Percentiles rank a stretch among this genome's conserved stretches.
phyloP scores from a whole-genome alignment of 179 eudicot genomes.

The Heliamphora ciliata region DNA sequence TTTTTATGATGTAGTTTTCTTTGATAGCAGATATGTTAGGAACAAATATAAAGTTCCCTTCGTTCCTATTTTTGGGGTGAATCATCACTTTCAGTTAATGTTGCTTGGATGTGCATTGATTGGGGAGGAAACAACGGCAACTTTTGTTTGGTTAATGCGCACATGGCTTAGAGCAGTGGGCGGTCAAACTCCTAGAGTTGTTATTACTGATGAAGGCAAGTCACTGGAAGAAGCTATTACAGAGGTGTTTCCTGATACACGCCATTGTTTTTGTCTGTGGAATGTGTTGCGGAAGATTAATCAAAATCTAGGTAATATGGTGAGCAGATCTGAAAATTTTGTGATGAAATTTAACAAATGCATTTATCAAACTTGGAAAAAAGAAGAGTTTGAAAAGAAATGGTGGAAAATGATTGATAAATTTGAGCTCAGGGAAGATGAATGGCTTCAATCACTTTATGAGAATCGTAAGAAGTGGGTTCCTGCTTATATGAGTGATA shows the following conservation, averaged over 20 bases:
- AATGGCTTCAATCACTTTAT: constrained; percentile 34
- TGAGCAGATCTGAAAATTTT: constrained; percentile 24
- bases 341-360: constrained; percentile 30
- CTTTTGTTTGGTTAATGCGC: constrained; percentile 38
- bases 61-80: constrained; percentile 24
- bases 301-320: constrained; percentile 24
- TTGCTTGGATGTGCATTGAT: constrained; percentile 29
- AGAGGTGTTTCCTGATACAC: constrained; percentile 27
- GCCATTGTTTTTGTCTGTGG: constrained; percentile 36
- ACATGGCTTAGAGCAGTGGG: constrained; percentile 45
- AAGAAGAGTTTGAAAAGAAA: constrained; percentile 30
- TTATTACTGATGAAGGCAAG: constrained; percentile 33
- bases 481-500: constrained; percentile 31
- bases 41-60: constrained; percentile 22
- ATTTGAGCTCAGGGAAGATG: constrained; percentile 30
- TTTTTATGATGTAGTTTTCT: constrained; percentile 25
- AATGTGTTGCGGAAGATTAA: constrained; percentile 32
- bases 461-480: constrained; percentile 38
- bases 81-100: constrained; percentile 27
- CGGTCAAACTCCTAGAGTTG: constrained; percentile 31
- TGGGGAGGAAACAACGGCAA: constrained; percentile 36
- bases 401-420: constrained; percentile 37
- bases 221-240: constrained; percentile 32
- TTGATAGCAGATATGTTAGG: constrained; percentile 24
- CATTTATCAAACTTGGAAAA: constrained; percentile 27